Percentiles rank a stretch among this genome's conserved stretches.
phyloP scores from a whole-genome alignment of 2,329 filamentous ascomycete species.

The Fusarium albidum region DNA sequence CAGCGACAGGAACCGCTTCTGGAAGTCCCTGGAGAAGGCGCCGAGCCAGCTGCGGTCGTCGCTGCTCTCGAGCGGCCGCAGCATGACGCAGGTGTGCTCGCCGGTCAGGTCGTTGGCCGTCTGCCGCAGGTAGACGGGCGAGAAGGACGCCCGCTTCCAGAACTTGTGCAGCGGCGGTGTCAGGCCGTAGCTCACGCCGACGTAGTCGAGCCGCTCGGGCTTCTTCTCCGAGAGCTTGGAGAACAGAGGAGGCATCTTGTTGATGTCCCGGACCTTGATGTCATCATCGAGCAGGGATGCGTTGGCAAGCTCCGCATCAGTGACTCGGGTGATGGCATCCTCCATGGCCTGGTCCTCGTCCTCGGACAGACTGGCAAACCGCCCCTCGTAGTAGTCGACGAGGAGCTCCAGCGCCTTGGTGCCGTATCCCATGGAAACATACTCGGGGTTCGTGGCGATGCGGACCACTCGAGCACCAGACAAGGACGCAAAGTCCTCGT shows the following conservation, averaged over 20 bases:
- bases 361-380: constrained; percentile 86
- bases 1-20: constrained; percentile 88
- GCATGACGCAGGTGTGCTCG: constrained; percentile 98
- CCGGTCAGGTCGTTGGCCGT: constrained; percentile 96
- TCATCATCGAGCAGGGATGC: constrained; percentile 84
- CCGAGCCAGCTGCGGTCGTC: constrained; percentile 86
- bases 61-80: constrained; percentile 75
- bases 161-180: constrained; percentile 91
- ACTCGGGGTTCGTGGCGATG: constrained; percentile 96
- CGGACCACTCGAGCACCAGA: constrained; percentile 92
- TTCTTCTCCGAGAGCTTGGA: constrained; percentile 84
- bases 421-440: constrained; percentile 91
- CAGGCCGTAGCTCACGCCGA: constrained; percentile 95
- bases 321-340: constrained; percentile 77
- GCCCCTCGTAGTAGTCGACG: constrained; percentile 92
- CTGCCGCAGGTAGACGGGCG: constrained; percentile 92
- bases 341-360: constrained; percentile 61
- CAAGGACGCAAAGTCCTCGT: constrained; percentile 92
- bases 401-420: constrained; percentile 87
- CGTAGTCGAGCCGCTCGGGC: constrained; percentile 83
- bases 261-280: constrained; percentile 88
- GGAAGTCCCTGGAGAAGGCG: constrained; percentile 92
- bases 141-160: constrained; percentile 90
- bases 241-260: constrained; percentile 92
- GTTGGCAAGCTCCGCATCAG: constrained; percentile 81